Evolutionary conservation across 805 yeast species (phyloP).

Genomic region (Saturnispora mendoncae): DNA sequence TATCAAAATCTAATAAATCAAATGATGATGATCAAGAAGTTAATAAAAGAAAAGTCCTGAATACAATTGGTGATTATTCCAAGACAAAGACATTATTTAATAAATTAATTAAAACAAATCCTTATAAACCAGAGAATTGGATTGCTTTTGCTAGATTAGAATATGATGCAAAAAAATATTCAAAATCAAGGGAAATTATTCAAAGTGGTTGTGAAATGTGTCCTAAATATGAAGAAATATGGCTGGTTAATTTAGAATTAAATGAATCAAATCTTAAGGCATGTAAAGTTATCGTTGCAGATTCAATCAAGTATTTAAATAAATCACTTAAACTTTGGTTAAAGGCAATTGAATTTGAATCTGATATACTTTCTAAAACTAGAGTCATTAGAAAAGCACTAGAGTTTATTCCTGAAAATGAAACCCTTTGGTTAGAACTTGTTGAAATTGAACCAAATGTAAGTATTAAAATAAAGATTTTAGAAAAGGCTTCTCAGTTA

Average conservation of each 20-base stretch:
- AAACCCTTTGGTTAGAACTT: conserved; percentile 59
- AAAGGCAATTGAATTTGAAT: conserved; percentile 59
- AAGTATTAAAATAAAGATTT: conserved; percentile 41
- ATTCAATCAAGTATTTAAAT: conserved; percentile 52
- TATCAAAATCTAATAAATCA: conserved; percentile 18
- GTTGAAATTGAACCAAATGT: conserved; percentile 49
- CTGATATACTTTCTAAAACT: conserved; percentile 42
- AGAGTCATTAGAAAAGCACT: conserved; percentile 63
- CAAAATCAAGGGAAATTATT: conserved; percentile 51
- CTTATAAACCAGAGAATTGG: conserved; percentile 71
- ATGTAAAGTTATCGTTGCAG: conserved; percentile 52
- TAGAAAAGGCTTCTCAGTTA: conserved; percentile 58
- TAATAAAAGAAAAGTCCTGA: conserved; percentile 19
- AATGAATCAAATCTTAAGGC: conserved; percentile 37
- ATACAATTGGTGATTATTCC: conserved; percentile 44
- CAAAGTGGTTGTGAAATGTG: conserved; percentile 67
- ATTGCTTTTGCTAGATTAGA: conserved; percentile 79
- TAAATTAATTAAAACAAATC: conserved; percentile 66
- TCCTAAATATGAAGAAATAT: conserved; percentile 59
- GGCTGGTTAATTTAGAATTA: conserved; percentile 74
- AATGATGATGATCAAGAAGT: not conserved
- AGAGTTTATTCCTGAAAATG: conserved; percentile 50
- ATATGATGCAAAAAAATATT: conserved; percentile 47
- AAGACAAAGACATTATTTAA: conserved; percentile 52
- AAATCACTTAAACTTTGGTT: conserved; percentile 62